Percentiles rank a stretch among this genome's conserved stretches.
Evolutionary conservation across 768 basidiomycete genomes (phyloP).

Genomic region (Cyathus striatus): DNA sequence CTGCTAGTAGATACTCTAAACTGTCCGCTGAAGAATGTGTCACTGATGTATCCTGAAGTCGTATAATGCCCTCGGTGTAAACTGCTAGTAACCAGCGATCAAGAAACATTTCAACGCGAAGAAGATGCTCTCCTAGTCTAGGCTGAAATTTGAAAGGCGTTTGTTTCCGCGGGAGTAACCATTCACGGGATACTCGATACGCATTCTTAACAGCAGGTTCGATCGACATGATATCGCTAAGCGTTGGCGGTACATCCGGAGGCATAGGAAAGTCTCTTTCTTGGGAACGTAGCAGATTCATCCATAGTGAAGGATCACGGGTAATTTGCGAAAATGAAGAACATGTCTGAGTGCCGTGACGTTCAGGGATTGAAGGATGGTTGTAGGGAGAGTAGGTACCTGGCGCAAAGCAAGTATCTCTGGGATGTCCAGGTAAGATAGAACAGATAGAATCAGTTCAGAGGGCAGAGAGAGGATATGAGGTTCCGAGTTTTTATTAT

Average conservation of each 20-base stretch:
- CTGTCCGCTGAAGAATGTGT: neutral
- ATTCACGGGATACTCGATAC: slow-evolving; percentile 5
- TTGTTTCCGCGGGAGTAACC: slow-evolving; percentile 8
- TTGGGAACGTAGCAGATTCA: slow-evolving; percentile 9
- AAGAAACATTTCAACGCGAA: slow-evolving; percentile 33
- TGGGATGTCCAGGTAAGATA: slow-evolving; percentile 1
- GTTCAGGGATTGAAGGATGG: neutral
- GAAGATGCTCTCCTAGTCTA: slow-evolving; percentile 12
- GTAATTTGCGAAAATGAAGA: slow-evolving; percentile 8
- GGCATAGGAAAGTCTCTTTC: slow-evolving; percentile 10
- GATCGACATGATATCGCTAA: slow-evolving; percentile 5
- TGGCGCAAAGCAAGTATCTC: slow-evolving; percentile 6
- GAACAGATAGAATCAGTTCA: neutral
- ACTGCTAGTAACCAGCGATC: slow-evolving; percentile 45
- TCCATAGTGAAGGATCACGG: slow-evolving; percentile 13
- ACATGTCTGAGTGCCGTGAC: slow-evolving; percentile 12
- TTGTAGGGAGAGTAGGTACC: neutral
- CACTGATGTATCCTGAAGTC: slow-evolving; percentile 36
- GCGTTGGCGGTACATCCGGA: neutral
- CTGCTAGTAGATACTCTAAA: slow-evolving; percentile 7
- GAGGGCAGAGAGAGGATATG: neutral
- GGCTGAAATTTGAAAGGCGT: slow-evolving; percentile 7
- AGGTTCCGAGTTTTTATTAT: no score
- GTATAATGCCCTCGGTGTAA: slow-evolving; percentile 33
- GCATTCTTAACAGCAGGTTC: slow-evolving; percentile 8